Evolutionary conservation across 306 rosid genomes (phyloP).

Genomic region (Macrotyloma uniflorum): DNA sequence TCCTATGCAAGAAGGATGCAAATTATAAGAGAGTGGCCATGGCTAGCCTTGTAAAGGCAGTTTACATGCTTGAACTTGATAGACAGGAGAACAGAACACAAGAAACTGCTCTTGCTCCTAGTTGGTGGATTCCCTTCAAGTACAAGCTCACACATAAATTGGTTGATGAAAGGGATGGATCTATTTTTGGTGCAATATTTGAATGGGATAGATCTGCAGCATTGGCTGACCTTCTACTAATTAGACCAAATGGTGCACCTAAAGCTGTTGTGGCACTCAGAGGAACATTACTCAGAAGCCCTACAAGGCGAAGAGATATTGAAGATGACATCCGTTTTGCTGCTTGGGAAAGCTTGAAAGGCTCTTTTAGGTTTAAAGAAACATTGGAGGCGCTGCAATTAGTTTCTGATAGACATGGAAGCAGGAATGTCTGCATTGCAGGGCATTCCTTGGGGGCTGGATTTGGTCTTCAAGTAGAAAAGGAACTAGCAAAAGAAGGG

Average conservation of each 20-base stretch:
- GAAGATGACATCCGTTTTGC: constrained; percentile 85
- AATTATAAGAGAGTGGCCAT: constrained; percentile 71
- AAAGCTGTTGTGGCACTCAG: constrained; percentile 78
- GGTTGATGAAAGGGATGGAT: constrained; percentile 86
- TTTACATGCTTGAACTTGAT: constrained; percentile 80
- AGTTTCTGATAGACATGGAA: constrained; percentile 59
- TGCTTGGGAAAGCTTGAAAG: constrained; percentile 88
- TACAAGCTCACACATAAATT: constrained; percentile 63
- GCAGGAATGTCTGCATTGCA: constrained; percentile 71
- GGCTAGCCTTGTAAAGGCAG: constrained; percentile 83
- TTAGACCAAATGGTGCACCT: constrained; percentile 83
- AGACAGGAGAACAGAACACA: constrained; percentile 73
- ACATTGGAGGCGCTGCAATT: constrained; percentile 62
- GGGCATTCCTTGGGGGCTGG: constrained; percentile 97
- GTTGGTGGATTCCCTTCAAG: constrained; percentile 88
- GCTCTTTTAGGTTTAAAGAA: constrained; percentile 68
- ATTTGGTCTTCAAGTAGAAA: constrained; percentile 84
- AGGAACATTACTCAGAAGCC: constrained; percentile 81
- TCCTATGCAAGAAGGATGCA: constrained; percentile 63
- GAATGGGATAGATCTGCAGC: constrained; percentile 89
- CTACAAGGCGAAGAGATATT: constrained; percentile 68
- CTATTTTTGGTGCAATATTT: constrained; percentile 83
- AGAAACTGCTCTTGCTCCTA: constrained; percentile 67
- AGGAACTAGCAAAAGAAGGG: constrained; percentile 77
- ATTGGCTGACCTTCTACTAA: constrained; percentile 54